Percentiles rank a stretch among this genome's conserved stretches.
These are phyloP conservation scores for Scenedesmus sp. DNA, from an alignment of 163 green algal genomes.

Conservation along the genomic window DNA sequence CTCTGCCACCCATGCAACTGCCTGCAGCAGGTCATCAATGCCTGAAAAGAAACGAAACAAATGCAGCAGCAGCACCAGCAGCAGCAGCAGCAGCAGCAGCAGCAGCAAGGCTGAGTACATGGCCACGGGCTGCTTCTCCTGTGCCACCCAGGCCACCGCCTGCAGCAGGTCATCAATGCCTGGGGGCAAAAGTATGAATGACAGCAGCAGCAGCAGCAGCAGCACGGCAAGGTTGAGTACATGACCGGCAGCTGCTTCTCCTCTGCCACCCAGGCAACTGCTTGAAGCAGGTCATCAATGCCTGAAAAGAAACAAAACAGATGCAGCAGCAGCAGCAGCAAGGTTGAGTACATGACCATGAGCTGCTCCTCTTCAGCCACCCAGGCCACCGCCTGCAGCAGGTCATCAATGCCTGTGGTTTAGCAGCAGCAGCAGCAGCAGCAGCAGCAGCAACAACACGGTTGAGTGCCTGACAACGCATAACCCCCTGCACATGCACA, in stretches of 20 bases:
- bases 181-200: background rate
- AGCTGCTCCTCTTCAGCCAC: slow-evolving; percentile 93
- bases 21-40: slow-evolving; percentile 76
- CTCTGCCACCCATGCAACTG: slow-evolving; percentile 91
- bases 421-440: background rate
- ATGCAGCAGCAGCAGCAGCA: background rate
- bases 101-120: slow-evolving; percentile 40
- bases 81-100: too few species aligned
- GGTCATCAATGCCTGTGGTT: slow-evolving; percentile 55
- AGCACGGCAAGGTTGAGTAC: too few species aligned
- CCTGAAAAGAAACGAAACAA: background rate
- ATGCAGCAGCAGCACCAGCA: background rate
- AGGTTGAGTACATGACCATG: slow-evolving; percentile 61
- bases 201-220: background rate
- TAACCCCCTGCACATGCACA: too few species aligned
- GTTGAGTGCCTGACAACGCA: slow-evolving; percentile 60
- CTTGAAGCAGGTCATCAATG: slow-evolving; percentile 74
- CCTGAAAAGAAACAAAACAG: background rate
- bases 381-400: slow-evolving; percentile 84
- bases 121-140: slow-evolving; percentile 89
- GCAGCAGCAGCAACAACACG: too few species aligned
- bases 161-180: slow-evolving; percentile 71
- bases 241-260: slow-evolving; percentile 54
- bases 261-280: slow-evolving; percentile 91
- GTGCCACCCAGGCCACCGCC: slow-evolving; percentile 87